Conservation (phyloP, 495 filamentous ascomycete species). For the Penicillium manginii region DNA sequence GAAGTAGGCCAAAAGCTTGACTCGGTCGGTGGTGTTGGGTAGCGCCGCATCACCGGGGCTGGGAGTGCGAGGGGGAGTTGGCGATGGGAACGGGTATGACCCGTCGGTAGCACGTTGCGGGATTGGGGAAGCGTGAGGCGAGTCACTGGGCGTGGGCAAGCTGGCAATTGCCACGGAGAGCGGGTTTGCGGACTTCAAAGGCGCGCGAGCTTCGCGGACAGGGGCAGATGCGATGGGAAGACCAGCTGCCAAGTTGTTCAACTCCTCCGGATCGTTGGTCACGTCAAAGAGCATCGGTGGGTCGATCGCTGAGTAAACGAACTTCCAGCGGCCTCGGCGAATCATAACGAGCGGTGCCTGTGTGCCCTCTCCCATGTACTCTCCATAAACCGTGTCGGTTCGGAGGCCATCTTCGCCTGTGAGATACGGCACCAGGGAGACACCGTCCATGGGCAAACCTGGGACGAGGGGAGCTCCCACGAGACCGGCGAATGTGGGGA, state of each 20-base stretch:
- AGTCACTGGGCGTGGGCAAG: constrained; percentile 46
- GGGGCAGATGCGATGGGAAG: constrained; percentile 30
- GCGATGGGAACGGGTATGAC: constrained; percentile 44
- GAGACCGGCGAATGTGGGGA: constrained; percentile 83
- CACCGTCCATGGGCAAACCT: constrained; percentile 75
- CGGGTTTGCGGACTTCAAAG: constrained; percentile 18
- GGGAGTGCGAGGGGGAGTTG: constrained; percentile 43
- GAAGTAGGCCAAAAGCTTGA: constrained; percentile 58
- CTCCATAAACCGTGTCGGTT: constrained; percentile 79
- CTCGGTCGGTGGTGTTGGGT: constrained; percentile 48
- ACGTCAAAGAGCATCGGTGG: constrained; percentile 80
- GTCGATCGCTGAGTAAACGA: constrained; percentile 77
- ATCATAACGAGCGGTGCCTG: constrained; percentile 91
- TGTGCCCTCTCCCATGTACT: constrained; percentile 90
- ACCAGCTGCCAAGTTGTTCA: constrained; percentile 65
- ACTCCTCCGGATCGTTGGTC: constrained; percentile 70
- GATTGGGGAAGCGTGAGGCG: constrained; percentile 36
- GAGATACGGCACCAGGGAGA: constrained; percentile 72
- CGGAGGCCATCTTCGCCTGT: constrained; percentile 55
- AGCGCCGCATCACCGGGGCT: constrained; percentile 39
- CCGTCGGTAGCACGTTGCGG: constrained; percentile 35
- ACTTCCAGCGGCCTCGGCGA: constrained; percentile 79
- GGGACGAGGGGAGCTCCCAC: constrained; percentile 64
- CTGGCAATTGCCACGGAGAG: constrained; percentile 20
- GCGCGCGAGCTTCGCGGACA: constrained; percentile 8